These are phyloP conservation scores for Rhodosporidiobolus odoratus DNA, from an alignment of 768 basidiomycete species.

Conservation along the genomic window DNA sequence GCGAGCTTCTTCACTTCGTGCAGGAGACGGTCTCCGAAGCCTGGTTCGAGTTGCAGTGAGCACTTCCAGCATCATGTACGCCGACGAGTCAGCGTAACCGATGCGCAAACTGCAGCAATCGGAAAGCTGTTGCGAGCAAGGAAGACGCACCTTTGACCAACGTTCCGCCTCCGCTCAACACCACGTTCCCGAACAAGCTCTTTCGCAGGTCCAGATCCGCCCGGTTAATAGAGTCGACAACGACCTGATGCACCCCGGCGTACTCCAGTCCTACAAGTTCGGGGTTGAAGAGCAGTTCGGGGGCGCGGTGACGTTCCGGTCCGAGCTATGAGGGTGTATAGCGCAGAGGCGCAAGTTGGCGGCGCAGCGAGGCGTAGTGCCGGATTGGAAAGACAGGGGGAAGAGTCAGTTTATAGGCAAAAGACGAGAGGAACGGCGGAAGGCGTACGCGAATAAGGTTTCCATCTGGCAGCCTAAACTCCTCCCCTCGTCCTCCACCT, in stretches of 20 bases:
- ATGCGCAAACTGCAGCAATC: not conserved
- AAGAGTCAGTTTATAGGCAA: not conserved
- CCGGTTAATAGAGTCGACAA: conserved; percentile 94
- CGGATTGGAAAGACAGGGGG: too few relatives aligned
- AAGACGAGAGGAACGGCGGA: not conserved
- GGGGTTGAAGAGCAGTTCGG: conserved; percentile 96
- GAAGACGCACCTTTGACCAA: conserved; percentile 71
- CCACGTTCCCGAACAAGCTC: conserved; percentile 90
- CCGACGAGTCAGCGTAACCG: not conserved
- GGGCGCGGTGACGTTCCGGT: conserved; percentile 88
- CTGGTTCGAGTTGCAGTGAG: conserved; percentile 47
- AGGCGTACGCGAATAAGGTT: conserved; percentile 74
- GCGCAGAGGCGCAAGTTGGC: not conserved
- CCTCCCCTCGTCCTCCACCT: conserved; percentile 62
- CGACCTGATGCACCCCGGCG: conserved; percentile 93
- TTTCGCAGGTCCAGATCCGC: conserved; percentile 95
- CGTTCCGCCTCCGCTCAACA: conserved; percentile 92
- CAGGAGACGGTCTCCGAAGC: conserved; percentile 90
- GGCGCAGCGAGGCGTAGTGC: not conserved
- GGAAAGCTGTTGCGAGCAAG: not conserved
- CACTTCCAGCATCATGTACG: not conserved
- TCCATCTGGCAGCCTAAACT: conserved; percentile 90
- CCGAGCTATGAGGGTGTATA: conserved; percentile 60
- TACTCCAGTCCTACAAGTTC: conserved; percentile 94
- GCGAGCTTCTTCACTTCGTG: conserved; percentile 96